A percentile compares a stretch with the other conserved stretches of the same genome.
Evolutionary conservation across 805 yeast species (phyloP).

Genomic region (Barnettozyma vustinii): DNA sequence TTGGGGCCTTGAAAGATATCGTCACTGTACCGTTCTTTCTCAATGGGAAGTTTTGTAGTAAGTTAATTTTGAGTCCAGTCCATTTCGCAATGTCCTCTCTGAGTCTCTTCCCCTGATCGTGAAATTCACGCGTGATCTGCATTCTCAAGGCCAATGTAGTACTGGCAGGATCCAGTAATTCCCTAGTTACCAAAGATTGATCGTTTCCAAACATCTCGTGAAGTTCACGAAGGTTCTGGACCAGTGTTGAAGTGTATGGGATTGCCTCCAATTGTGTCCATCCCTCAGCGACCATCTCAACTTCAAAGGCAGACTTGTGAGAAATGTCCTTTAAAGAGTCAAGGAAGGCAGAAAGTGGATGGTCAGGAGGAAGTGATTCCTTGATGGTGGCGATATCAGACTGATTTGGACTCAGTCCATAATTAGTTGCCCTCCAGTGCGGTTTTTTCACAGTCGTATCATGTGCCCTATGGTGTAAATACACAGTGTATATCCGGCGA

Average conservation of each 20-base stretch:
- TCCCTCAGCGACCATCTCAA: not conserved
- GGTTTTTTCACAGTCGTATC: not conserved
- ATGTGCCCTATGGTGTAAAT: not conserved
- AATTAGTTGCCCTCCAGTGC: not conserved
- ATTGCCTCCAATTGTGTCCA: not conserved
- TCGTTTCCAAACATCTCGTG: not conserved
- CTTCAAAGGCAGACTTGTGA: not conserved
- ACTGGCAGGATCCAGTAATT: not conserved
- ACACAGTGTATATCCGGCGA: not conserved
- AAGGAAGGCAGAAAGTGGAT: not conserved
- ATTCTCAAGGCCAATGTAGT: not conserved
- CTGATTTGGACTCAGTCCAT: not conserved
- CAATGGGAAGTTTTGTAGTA: not conserved
- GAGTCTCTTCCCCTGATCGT: slow-evolving; percentile 1
- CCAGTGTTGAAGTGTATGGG: not conserved
- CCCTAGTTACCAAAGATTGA: not conserved
- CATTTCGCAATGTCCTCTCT: slow-evolving; percentile 1
- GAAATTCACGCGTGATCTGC: not conserved
- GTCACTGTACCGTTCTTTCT: slow-evolving; percentile 2
- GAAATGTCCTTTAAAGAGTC: not conserved
- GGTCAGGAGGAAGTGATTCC: not conserved
- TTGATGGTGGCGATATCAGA: not conserved
- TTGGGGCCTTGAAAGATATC: not conserved
- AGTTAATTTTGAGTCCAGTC: not conserved
- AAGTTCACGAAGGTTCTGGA: not conserved